Evolutionary conservation across 345 rosid genomes (phyloP).

Genomic region (Laguncularia racemosa): DNA sequence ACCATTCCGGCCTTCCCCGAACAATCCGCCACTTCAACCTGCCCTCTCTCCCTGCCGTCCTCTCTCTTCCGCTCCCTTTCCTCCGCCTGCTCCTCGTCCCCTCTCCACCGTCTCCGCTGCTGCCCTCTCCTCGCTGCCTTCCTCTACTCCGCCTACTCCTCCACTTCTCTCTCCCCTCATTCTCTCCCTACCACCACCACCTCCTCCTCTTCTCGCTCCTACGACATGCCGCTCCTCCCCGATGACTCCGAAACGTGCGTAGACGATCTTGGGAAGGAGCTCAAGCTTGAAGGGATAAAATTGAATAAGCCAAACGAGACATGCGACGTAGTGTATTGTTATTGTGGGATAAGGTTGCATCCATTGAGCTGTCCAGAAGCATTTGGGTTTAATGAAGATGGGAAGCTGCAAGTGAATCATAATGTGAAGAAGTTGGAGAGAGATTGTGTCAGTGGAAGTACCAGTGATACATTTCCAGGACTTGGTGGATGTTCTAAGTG

Average conservation of each 20-base stretch:
- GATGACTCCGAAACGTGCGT: constrained; percentile 96
- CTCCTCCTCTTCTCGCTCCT: constrained; percentile 8
- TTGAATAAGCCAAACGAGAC: constrained; percentile 62
- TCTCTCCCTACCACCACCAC: constrained; percentile 22
- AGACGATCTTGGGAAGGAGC: constrained; percentile 58
- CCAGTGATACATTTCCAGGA: constrained; percentile 48
- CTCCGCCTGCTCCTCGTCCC: constrained; percentile 37
- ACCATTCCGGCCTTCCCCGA: constrained; percentile 96
- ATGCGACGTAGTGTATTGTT: constrained; percentile 81
- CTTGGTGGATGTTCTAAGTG: constrained; percentile 77
- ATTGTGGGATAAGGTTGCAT: constrained; percentile 82
- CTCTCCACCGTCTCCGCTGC: constrained; percentile 51
- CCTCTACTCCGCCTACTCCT: constrained; percentile 80
- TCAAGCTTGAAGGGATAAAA: constrained; percentile 60
- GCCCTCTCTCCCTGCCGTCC: constrained; percentile 65
- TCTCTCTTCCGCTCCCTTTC: constrained; percentile 58
- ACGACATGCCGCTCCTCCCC: constrained; percentile 80
- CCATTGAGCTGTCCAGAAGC: constrained; percentile 64
- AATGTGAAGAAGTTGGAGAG: constrained; percentile 59
- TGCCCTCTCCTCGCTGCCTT: constrained; percentile 90
- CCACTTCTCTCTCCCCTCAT: constrained; percentile 56
- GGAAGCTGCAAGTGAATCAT: constrained; percentile 55
- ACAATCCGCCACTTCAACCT: constrained; percentile 58
- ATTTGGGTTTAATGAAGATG: constrained; percentile 38
- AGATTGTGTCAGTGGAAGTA: constrained; percentile 43